phyloP scores from a whole-genome alignment of 805 yeast genomes.

The Candida xiaguanensis region DNA sequence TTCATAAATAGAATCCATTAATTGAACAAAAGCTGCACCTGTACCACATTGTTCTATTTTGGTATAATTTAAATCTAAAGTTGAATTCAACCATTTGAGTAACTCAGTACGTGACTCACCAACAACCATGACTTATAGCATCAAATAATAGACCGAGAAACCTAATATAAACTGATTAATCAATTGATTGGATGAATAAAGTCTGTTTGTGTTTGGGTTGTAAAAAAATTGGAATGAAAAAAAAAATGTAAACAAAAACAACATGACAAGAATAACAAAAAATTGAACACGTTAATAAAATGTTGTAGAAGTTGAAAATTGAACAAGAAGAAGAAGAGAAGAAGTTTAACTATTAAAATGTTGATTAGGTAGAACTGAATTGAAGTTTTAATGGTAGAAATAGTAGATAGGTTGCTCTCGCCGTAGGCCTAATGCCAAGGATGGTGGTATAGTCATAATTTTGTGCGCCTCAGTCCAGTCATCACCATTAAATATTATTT shows the following conservation, averaged over 20 bases:
- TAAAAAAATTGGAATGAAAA: background rate
- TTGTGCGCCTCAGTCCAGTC: too few species aligned
- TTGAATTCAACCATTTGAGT: constrained; percentile 77
- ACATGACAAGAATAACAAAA: background rate
- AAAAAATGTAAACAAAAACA: background rate
- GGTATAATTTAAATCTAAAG: constrained; percentile 59
- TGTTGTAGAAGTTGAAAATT: background rate
- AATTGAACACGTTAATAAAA: background rate
- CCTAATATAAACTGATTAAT: too few species aligned
- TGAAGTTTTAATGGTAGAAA: too few species aligned
- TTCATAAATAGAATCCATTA: constrained; percentile 72
- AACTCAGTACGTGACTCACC: constrained; percentile 69
- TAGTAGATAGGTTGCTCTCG: too few species aligned
- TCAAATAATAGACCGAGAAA: background rate
- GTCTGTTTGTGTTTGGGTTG: constrained; percentile 4
- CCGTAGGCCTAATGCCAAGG: too few species aligned
- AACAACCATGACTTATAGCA: constrained; percentile 9
- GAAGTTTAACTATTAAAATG: too few species aligned
- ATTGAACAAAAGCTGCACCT: constrained; percentile 93
- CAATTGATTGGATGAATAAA: too few species aligned
- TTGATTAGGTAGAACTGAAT: too few species aligned
- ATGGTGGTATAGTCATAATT: too few species aligned
- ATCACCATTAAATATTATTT: too few species aligned
- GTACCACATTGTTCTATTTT: constrained; percentile 93
- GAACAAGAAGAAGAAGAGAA: background rate